Percentiles rank a stretch among this genome's conserved stretches.
Evolutionary conservation across 1,139 yeast species (phyloP).

Genomic region (Geotrichum bryndzae): DNA sequence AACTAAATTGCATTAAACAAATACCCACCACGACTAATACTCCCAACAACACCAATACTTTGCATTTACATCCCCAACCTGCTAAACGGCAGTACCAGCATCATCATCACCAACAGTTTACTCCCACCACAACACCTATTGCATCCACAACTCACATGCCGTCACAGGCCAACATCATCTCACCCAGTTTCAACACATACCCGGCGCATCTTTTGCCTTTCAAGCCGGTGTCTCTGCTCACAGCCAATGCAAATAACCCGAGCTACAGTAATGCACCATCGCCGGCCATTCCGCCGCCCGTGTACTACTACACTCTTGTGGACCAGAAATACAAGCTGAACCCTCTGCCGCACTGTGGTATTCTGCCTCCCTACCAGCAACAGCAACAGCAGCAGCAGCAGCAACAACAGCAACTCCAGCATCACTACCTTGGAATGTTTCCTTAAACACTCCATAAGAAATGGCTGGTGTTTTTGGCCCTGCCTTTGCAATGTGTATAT

Average conservation of each 20-base stretch:
- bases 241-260: background rate
- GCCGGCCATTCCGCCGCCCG: background rate
- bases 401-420: background rate
- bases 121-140: background rate
- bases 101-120: background rate
- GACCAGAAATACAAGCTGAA: slow-evolving; percentile 9
- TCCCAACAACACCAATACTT: background rate
- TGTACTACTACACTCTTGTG: slow-evolving; percentile 9
- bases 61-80: background rate
- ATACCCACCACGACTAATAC: background rate
- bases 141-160: background rate
- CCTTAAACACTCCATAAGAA: background rate
- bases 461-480: background rate
- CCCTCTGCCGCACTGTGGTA: slow-evolving; percentile 11
- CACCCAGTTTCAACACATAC: background rate
- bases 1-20: background rate
- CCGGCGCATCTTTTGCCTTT: background rate
- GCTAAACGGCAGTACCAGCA: background rate
- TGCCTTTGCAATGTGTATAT: background rate
- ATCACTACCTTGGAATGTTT: background rate
- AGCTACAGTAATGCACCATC: background rate
- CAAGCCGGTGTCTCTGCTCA: background rate
- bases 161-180: background rate
- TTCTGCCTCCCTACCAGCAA: slow-evolving; percentile 1
- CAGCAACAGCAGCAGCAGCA: background rate